Conservation (phyloP, 805 yeast species). For the Saturnispora dispora region DNA sequence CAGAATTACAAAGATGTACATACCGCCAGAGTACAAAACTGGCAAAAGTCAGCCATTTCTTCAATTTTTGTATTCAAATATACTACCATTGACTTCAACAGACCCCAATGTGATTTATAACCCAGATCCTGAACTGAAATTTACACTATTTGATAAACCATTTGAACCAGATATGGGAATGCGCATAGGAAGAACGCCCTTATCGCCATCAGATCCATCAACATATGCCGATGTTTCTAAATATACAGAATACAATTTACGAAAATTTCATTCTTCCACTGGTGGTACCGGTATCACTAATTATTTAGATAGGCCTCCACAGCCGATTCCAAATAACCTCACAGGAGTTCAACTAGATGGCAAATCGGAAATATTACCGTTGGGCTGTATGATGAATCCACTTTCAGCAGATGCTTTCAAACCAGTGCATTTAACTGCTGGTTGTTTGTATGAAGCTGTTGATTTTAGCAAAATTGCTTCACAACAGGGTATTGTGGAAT, state of each 20-base stretch:
- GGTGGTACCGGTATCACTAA: slow-evolving; percentile 29
- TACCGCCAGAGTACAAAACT: slow-evolving; percentile 25
- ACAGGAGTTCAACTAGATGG: slow-evolving; percentile 26
- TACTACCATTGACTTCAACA: slow-evolving; percentile 27
- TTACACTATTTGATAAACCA: slow-evolving; percentile 25
- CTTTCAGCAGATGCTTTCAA: slow-evolving; percentile 44
- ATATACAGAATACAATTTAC: slow-evolving; percentile 36
- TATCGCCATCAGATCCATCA: slow-evolving; percentile 34
- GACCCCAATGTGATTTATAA: slow-evolving; percentile 28
- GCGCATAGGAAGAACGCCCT: slow-evolving; percentile 30
- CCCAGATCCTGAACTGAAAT: slow-evolving; percentile 25
- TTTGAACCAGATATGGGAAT: slow-evolving; percentile 26
- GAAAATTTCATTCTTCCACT: slow-evolving; percentile 29
- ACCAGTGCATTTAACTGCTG: slow-evolving; percentile 45
- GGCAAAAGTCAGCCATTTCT: slow-evolving; percentile 23
- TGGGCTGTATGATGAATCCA: slow-evolving; percentile 49
- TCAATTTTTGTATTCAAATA: slow-evolving; percentile 22
- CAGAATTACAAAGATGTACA: slow-evolving; percentile 18
- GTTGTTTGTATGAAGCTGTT: slow-evolving; percentile 32
- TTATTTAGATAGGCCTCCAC: slow-evolving; percentile 31
- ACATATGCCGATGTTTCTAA: slow-evolving; percentile 46
- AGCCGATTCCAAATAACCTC: slow-evolving; percentile 26
- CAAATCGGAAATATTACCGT: slow-evolving; percentile 29
- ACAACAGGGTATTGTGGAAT: not conserved
- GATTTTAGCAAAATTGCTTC: slow-evolving; percentile 15